Evolutionary conservation across 345 rosid species (phyloP).

Genomic region (Trapa bicornis): DNA sequence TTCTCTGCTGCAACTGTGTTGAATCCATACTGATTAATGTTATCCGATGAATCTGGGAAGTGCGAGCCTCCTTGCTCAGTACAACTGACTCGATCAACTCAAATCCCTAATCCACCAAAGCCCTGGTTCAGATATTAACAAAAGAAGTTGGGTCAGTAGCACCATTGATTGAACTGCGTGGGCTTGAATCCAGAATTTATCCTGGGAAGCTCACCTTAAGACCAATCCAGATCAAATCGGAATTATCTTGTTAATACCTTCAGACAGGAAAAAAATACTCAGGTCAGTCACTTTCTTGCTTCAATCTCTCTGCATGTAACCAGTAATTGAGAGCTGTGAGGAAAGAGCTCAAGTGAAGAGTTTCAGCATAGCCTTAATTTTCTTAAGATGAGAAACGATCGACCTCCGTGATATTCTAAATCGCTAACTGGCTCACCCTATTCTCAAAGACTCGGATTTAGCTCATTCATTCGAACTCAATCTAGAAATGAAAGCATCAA

Average conservation of each 20-base stretch:
- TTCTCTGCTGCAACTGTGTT: slow-evolving; percentile 36
- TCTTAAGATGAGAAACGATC: not conserved
- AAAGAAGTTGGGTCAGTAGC: not conserved
- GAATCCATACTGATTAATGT: slow-evolving; percentile 6
- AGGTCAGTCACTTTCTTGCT: not conserved
- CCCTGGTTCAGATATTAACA: not conserved
- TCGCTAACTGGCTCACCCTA: not conserved
- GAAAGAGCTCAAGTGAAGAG: not conserved
- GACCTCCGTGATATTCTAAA: not conserved
- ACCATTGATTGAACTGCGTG: too few relatives aligned
- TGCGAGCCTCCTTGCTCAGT: not conserved
- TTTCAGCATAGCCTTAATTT: not conserved
- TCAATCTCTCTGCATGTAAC: not conserved
- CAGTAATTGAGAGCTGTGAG: not conserved
- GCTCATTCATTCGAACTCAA: not conserved
- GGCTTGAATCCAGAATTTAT: too few relatives aligned
- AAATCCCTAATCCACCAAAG: not conserved
- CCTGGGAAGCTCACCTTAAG: too few relatives aligned
- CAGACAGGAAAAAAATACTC: too few relatives aligned
- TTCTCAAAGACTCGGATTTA: not conserved
- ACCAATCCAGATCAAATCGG: too few relatives aligned
- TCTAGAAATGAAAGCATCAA: not conserved
- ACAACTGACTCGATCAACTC: slow-evolving; percentile 2
- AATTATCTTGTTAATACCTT: too few relatives aligned
- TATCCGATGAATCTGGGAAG: slow-evolving; percentile 5